Conservation (phyloP, 2,329 filamentous ascomycete genomes). For the Chaetomiaceae sp. region DNA sequence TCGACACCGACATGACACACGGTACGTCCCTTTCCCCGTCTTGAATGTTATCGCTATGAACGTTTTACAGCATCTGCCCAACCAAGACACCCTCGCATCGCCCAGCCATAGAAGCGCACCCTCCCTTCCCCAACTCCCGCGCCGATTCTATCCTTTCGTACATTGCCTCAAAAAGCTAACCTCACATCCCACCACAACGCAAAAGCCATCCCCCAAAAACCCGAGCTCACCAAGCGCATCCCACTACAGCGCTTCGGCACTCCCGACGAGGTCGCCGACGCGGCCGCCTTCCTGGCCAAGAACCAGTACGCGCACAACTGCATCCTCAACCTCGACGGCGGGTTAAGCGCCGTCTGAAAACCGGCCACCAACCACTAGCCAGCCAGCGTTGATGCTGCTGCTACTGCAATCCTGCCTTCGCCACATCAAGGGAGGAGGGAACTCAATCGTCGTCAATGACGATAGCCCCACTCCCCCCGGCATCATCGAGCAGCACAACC, state of each 20-base stretch:
- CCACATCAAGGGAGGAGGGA: too few species aligned
- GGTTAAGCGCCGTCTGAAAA: constrained; percentile 60
- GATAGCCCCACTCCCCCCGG: constrained; percentile 53
- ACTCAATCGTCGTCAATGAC: constrained; percentile 61
- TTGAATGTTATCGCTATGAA: neutral
- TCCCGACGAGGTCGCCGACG: constrained; percentile 70
- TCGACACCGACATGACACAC: constrained; percentile 72
- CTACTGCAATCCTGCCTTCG: neutral
- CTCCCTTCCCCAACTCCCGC: neutral
- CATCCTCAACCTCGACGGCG: constrained; percentile 78
- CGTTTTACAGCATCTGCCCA: neutral
- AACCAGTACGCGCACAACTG: constrained; percentile 86
- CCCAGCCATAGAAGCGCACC: too few species aligned
- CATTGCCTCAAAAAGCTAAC: constrained; percentile 6
- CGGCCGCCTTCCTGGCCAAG: constrained; percentile 67
- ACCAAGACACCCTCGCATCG: too few species aligned
- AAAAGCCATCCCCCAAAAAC: constrained; percentile 6
- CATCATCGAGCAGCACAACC: constrained; percentile 45
- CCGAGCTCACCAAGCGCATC: constrained; percentile 37
- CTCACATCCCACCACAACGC: neutral
- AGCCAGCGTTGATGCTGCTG: neutral
- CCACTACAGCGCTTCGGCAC: constrained; percentile 62
- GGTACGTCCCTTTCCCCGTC: constrained; percentile 41
- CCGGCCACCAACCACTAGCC: neutral
- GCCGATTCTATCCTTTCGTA: neutral